Evolutionary conservation across 192 early-diverging fungal species (phyloP).

Genomic region (Geranomyces michiganensis): DNA sequence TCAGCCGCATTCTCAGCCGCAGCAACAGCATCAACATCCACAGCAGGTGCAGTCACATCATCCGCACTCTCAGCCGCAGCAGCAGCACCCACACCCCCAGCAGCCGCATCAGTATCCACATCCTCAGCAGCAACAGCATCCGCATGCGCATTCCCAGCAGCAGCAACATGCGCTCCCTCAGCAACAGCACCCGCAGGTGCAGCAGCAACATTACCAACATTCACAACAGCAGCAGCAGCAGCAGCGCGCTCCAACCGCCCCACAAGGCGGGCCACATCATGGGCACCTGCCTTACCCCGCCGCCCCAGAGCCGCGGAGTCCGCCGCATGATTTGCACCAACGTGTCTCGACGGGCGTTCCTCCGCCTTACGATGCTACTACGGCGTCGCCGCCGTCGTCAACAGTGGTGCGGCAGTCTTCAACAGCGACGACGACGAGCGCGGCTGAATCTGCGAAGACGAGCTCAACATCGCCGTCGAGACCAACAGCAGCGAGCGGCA

Average conservation of each 20-base stretch:
- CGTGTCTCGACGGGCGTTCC: background rate
- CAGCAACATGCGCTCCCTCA: slow-evolving; percentile 19
- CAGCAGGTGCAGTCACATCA: background rate
- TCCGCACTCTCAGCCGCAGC: slow-evolving; percentile 13
- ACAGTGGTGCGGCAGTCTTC: background rate
- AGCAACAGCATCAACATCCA: background rate
- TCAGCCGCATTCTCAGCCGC: slow-evolving; percentile 2
- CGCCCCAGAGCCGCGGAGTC: too few relatives aligned
- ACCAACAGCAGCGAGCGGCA: background rate
- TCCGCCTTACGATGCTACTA: background rate
- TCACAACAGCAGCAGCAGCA: slow-evolving; percentile 13
- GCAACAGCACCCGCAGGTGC: slow-evolving; percentile 6
- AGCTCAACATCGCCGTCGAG: background rate
- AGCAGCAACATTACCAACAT: slow-evolving; percentile 26
- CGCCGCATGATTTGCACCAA: too few relatives aligned
- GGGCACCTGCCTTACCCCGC: background rate
- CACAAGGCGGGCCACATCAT: background rate
- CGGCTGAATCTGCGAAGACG: background rate
- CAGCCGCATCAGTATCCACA: background rate
- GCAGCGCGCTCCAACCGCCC: background rate
- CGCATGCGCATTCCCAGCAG: background rate
- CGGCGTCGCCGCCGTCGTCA: background rate
- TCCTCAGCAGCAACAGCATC: slow-evolving; percentile 19
- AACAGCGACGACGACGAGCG: background rate
- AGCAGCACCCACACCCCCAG: background rate